Conservation (phyloP, 306 rosid genomes). For the Sesbania bispinosa region DNA sequence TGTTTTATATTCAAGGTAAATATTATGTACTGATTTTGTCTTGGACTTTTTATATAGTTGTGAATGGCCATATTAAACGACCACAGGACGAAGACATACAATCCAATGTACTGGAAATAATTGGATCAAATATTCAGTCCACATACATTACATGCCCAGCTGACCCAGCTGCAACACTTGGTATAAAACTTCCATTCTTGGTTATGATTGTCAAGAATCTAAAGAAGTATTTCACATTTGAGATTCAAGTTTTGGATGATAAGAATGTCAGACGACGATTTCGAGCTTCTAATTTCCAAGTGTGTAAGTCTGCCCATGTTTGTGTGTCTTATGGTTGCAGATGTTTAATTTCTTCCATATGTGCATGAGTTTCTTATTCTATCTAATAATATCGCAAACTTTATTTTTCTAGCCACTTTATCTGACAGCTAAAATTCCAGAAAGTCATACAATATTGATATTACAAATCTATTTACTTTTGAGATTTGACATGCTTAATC, state of each 20-base stretch:
- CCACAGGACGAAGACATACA: conserved; percentile 98
- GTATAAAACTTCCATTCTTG: conserved; percentile 91
- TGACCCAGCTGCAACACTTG: conserved; percentile 91
- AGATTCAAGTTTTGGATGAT: conserved; percentile 90
- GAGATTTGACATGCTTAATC: not conserved
- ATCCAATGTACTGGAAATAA: conserved; percentile 88
- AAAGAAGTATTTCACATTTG: conserved; percentile 91
- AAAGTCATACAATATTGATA: not conserved
- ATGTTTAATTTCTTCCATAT: conserved; percentile 13
- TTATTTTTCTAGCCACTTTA: conserved; percentile 1
- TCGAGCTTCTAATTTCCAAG: conserved; percentile 97
- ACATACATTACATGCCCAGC: conserved; percentile 94
- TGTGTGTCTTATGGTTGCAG: conserved; percentile 20
- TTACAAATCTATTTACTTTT: not conserved
- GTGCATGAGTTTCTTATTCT: not conserved
- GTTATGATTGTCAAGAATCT: conserved; percentile 91
- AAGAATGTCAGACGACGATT: conserved; percentile 92
- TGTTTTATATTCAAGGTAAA: not conserved
- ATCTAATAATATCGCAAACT: not conserved
- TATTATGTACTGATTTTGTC: conserved; percentile 8
- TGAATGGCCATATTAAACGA: conserved; percentile 82
- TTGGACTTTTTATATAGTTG: conserved; percentile 47
- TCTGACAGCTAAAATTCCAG: not conserved
- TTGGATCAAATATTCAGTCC: conserved; percentile 89
- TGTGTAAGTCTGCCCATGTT: conserved; percentile 89